A percentile compares a stretch with the other conserved stretches of the same genome.
phyloP scores from a whole-genome alignment of 495 filamentous ascomycete species.

The Massariosphaeria phaeospora region DNA sequence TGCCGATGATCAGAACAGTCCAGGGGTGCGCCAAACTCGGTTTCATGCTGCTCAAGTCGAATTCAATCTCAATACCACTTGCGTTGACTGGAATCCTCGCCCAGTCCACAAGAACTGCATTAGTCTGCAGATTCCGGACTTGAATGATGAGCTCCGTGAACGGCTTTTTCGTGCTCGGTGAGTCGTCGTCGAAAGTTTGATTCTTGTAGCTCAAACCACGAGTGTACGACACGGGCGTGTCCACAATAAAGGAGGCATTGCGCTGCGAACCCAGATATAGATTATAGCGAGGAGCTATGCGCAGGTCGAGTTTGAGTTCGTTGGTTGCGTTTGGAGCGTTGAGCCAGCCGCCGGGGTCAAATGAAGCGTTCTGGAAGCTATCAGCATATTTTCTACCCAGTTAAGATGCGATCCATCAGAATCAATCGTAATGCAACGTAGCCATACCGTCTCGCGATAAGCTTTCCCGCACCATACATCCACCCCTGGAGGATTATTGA shows the following conservation, averaged over 20 bases:
- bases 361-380: conserved; percentile 33
- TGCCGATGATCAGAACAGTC: conserved; percentile 28
- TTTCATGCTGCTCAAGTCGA: background rate
- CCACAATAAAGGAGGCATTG: conserved; percentile 55
- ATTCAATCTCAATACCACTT: conserved; percentile 2
- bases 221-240: conserved; percentile 52
- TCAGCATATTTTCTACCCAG: too few species aligned
- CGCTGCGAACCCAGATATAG: conserved; percentile 56
- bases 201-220: conserved; percentile 46
- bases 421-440: too few species aligned
- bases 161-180: background rate
- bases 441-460: conserved; percentile 23
- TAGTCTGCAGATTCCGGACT: conserved; percentile 39
- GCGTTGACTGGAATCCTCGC: conserved; percentile 10
- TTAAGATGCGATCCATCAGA: too few species aligned
- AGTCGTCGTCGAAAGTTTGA: conserved; percentile 6
- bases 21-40: background rate
- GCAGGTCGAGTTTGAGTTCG: conserved; percentile 54
- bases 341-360: conserved; percentile 59
- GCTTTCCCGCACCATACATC: conserved; percentile 36
- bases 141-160: conserved; percentile 24
- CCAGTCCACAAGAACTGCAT: conserved; percentile 27
- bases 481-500: conserved; percentile 33
- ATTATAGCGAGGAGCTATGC: conserved; percentile 55
- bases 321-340: conserved; percentile 43